These are phyloP conservation scores for Begonia masoniana DNA, from an alignment of 306 rosid species.

Conservation along the genomic window DNA sequence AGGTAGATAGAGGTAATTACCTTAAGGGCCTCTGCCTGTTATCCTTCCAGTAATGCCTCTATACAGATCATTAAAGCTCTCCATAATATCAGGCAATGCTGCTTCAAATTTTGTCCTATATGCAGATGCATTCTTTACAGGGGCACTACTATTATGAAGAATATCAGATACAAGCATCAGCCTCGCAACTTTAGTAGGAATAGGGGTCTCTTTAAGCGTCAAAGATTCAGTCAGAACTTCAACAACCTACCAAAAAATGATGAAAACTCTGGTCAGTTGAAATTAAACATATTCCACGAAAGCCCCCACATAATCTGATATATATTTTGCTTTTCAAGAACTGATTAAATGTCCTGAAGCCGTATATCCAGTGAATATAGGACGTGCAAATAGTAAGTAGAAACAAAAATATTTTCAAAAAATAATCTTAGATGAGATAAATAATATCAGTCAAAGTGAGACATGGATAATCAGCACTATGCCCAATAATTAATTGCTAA, in stretches of 20 bases:
- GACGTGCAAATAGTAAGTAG: no score
- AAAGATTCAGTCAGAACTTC: constrained; percentile 95
- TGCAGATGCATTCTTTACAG: constrained; percentile 98
- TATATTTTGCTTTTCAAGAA: no score
- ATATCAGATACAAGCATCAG: constrained; percentile 98
- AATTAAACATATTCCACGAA: no score
- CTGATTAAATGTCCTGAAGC: no score
- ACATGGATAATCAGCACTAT: no score
- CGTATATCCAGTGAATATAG: no score
- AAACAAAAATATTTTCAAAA: no score
- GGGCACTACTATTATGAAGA: constrained; percentile 99
- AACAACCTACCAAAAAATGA: constrained; percentile 59
- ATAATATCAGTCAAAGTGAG: no score
- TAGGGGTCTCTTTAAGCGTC: constrained; percentile 96
- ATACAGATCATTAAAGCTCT: constrained; percentile 93
- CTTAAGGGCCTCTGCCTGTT: constrained; percentile 99
- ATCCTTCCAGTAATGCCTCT: constrained; percentile 89
- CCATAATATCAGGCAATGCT: constrained; percentile 86
- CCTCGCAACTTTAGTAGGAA: constrained; percentile 98
- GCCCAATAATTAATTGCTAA: no score
- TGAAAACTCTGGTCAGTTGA: no score
- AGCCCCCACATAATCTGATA: no score
- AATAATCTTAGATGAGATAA: no score
- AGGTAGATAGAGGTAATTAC: constrained; percentile 15
- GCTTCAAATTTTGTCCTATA: constrained; percentile 98